Evolutionary conservation across 495 filamentous ascomycete genomes (phyloP).

Genomic region (Penicillium steckii): DNA sequence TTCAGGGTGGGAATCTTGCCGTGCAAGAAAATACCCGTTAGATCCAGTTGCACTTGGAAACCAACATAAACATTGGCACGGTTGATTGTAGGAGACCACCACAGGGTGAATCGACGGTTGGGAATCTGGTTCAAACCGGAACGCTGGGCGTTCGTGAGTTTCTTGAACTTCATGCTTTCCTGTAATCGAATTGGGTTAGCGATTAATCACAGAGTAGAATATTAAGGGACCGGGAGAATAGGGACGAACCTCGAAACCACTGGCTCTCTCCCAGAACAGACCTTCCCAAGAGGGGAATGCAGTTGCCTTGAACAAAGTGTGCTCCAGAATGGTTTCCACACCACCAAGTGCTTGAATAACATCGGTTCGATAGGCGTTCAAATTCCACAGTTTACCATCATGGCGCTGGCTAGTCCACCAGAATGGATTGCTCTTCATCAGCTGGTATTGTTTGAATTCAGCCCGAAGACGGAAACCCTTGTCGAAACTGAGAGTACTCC

Average conservation of each 20-base stretch:
- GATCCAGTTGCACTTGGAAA: slow-evolving; percentile 98
- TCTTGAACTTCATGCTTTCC: slow-evolving; percentile 91
- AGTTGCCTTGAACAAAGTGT: slow-evolving; percentile 97
- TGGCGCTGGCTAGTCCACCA: slow-evolving; percentile 99
- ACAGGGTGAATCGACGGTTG: slow-evolving; percentile 97
- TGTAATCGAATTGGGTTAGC: slow-evolving; percentile 13
- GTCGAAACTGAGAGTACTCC: slow-evolving; percentile 96
- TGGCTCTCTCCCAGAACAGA: slow-evolving; percentile 94
- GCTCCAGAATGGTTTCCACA: slow-evolving; percentile 99
- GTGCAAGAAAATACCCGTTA: slow-evolving; percentile 99
- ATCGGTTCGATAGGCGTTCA: slow-evolving; percentile 97
- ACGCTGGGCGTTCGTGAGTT: slow-evolving; percentile 96
- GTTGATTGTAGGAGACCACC: slow-evolving; percentile 88
- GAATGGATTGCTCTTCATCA: slow-evolving; percentile 99
- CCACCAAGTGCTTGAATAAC: slow-evolving; percentile 98
- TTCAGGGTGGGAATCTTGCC: slow-evolving; percentile 99
- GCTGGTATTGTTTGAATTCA: slow-evolving; percentile 97
- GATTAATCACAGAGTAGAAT: not conserved
- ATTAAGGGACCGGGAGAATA: not conserved
- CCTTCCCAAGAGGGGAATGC: slow-evolving; percentile 99
- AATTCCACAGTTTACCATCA: slow-evolving; percentile 97
- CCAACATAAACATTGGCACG: slow-evolving; percentile 66
- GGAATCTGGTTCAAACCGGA: slow-evolving; percentile 99
- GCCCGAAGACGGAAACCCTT: slow-evolving; percentile 96
- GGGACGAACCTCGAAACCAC: slow-evolving; percentile 63